Conservation (phyloP, 768 basidiomycete species). For the Pleurotus sapidus region DNA sequence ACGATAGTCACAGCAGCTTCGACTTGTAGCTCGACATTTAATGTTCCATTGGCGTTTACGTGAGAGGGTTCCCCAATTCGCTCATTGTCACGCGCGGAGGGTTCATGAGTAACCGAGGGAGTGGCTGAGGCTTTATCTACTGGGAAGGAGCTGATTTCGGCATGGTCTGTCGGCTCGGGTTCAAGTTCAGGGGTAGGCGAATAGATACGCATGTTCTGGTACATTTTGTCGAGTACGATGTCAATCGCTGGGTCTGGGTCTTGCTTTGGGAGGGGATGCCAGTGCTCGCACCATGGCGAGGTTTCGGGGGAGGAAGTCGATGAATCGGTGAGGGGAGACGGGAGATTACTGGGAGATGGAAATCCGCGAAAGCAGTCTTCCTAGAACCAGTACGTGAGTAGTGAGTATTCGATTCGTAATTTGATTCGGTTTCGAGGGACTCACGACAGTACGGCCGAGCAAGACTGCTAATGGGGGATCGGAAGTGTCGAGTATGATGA, state of each 20-base stretch:
- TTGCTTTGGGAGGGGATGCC: slow-evolving; percentile 6
- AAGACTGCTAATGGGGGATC: not conserved
- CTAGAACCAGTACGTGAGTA: not conserved
- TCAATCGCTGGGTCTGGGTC: slow-evolving; percentile 6
- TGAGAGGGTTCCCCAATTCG: not conserved
- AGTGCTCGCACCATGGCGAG: slow-evolving; percentile 6
- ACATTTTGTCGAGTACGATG: slow-evolving; percentile 1
- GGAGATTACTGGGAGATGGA: not conserved
- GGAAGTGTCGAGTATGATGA: not conserved
- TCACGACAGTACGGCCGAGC: not conserved
- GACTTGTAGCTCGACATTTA: not conserved
- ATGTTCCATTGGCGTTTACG: not conserved
- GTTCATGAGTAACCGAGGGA: not conserved
- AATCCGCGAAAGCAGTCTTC: slow-evolving; percentile 7
- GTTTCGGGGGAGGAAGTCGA: not conserved
- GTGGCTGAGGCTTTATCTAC: not conserved
- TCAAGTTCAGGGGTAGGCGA: not conserved
- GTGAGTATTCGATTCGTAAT: too few species aligned
- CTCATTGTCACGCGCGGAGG: not conserved
- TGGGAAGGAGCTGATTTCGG: too few species aligned
- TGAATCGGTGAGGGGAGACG: slow-evolving; percentile 1
- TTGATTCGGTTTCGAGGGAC: not conserved
- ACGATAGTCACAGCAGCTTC: not conserved
- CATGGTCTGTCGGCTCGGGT: not conserved
- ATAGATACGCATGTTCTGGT: slow-evolving; percentile 5